Conservation (phyloP, 805 yeast species). For the Clavispora vitiphila region DNA sequence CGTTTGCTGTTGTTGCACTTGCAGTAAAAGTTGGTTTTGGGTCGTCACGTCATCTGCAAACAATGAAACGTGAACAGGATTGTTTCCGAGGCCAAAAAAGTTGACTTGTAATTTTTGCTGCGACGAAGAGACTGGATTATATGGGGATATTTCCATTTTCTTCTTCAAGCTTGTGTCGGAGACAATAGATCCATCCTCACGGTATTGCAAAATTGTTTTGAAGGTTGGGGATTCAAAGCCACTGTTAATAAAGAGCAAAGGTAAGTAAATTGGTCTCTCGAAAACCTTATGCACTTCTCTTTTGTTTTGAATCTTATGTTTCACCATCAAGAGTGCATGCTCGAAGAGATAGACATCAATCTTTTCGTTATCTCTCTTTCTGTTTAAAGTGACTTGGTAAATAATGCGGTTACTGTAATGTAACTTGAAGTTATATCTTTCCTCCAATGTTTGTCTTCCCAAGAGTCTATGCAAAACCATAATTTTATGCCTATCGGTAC, state of each 20-base stretch:
- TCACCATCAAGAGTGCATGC: conserved; percentile 79
- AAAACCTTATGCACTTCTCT: conserved; percentile 89
- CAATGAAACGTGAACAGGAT: conserved; percentile 49
- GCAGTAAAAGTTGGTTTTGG: conserved; percentile 76
- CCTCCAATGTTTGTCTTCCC: conserved; percentile 76
- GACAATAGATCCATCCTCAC: conserved; percentile 32
- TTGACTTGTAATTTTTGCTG: conserved; percentile 44
- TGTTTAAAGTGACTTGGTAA: conserved; percentile 65
- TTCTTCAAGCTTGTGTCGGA: conserved; percentile 30
- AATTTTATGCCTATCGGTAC: conserved; percentile 86
- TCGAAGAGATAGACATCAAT: conserved; percentile 86
- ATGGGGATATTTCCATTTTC: conserved; percentile 23
- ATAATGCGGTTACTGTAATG: conserved; percentile 78
- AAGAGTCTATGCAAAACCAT: conserved; percentile 57
- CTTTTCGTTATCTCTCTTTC: conserved; percentile 72
- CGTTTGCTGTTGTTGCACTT: conserved; percentile 73
- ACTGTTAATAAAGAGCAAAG: conserved; percentile 66
- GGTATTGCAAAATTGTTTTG: conserved; percentile 33
- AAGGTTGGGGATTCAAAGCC: conserved; percentile 74
- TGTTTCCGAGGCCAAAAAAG: conserved; percentile 48
- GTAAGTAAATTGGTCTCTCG: conserved; percentile 82
- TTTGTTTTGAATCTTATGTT: conserved; percentile 80
- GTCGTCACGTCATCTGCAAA: conserved; percentile 52
- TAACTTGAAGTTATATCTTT: conserved; percentile 78
- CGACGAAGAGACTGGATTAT: conserved; percentile 22